phyloP scores from a whole-genome alignment of 306 rosid genomes.

The Cyamopsis tetragonoloba region DNA sequence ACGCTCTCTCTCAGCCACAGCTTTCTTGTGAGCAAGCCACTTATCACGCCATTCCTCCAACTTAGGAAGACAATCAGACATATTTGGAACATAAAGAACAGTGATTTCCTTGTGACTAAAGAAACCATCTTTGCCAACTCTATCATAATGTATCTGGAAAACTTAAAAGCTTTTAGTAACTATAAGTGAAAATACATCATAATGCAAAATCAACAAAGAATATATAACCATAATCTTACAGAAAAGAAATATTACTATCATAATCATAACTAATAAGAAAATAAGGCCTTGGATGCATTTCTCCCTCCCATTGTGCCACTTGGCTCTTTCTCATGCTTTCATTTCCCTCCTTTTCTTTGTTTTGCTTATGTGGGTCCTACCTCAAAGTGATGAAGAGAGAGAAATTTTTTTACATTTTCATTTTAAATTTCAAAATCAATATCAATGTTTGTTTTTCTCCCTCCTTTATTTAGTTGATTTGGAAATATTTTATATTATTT shows the following conservation, averaged over 20 bases:
- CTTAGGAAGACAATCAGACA: conserved; percentile 89
- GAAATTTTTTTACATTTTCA: too few species aligned
- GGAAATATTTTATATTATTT: too few species aligned
- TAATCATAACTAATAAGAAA: too few species aligned
- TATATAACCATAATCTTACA: neutral
- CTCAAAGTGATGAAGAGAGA: too few species aligned
- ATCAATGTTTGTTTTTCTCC: too few species aligned
- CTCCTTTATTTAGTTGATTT: too few species aligned
- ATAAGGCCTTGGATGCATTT: too few species aligned
- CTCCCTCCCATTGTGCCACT: too few species aligned
- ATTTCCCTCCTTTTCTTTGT: too few species aligned
- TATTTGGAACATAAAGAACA: conserved; percentile 80
- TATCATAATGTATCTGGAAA: conserved; percentile 87
- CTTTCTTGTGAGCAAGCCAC: conserved; percentile 89
- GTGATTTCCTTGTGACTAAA: conserved; percentile 93
- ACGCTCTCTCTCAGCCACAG: conserved; percentile 72
- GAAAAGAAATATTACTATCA: neutral
- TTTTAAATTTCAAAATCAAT: too few species aligned
- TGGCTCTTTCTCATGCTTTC: too few species aligned
- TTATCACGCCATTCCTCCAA: conserved; percentile 74
- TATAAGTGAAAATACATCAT: neutral
- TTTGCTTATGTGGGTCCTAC: too few species aligned
- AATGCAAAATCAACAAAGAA: neutral
- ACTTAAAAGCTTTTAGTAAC: conserved; percentile 14
- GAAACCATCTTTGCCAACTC: conserved; percentile 85